These are phyloP conservation scores for Linnemannia exigua DNA, from an alignment of 192 early-diverging fungal genomes.

Conservation along the genomic window DNA sequence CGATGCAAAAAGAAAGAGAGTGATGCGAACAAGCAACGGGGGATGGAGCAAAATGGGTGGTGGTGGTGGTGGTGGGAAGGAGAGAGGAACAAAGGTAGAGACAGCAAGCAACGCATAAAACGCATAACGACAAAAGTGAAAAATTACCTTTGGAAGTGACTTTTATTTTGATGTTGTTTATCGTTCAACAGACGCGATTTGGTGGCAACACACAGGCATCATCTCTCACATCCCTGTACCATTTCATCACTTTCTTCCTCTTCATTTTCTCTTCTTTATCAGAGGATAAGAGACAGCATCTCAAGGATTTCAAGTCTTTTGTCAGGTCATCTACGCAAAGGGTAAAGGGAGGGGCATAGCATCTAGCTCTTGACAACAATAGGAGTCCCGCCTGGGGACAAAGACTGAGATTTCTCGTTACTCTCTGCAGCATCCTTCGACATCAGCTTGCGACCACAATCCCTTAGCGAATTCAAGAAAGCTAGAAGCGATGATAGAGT, in stretches of 20 bases:
- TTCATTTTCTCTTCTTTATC: neutral
- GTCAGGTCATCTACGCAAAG: neutral
- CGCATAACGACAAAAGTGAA: neutral
- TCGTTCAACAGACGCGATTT: neutral
- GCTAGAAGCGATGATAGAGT: neutral
- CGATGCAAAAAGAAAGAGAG: neutral
- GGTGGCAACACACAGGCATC: neutral
- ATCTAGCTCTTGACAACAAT: conserved; percentile 17
- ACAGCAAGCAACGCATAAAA: neutral
- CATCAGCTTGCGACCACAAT: conserved; percentile 21
- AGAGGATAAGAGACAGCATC: neutral
- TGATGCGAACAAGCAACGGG: neutral
- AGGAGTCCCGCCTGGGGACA: neutral
- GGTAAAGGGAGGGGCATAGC: neutral
- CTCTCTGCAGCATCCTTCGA: conserved; percentile 2
- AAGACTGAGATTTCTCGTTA: neutral
- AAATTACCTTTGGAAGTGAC: neutral
- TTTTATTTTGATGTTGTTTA: neutral
- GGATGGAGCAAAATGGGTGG: neutral
- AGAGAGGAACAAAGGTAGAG: neutral
- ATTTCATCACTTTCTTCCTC: no score
- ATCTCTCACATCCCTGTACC: neutral
- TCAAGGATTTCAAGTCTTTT: neutral
- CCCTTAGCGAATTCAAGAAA: conserved; percentile 9
- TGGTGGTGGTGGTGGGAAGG: neutral